These are phyloP conservation scores for Ascocoryne sarcoides DNA, from an alignment of 2,329 filamentous ascomycete species.

Conservation along the genomic window DNA sequence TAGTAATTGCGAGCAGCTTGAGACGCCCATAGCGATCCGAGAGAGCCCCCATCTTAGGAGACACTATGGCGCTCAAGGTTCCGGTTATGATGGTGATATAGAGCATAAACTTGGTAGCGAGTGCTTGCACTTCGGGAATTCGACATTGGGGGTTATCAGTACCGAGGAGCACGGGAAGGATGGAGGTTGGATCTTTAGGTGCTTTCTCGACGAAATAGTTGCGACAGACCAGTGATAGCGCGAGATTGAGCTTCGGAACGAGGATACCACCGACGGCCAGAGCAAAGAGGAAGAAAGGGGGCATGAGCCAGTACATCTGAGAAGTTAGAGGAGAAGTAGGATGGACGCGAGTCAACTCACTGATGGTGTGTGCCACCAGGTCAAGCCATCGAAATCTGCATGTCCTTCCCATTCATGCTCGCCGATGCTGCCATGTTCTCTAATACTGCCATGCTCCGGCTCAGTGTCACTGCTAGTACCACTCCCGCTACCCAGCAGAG, in stretches of 20 bases:
- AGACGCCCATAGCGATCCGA: constrained; percentile 84
- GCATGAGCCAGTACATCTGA: constrained; percentile 75
- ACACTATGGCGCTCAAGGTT: constrained; percentile 67
- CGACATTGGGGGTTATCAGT: constrained; percentile 71
- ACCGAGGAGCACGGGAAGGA: constrained; percentile 57
- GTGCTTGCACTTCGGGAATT: constrained; percentile 67
- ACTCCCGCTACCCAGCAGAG: constrained; percentile 21
- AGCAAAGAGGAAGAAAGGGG: constrained; percentile 36
- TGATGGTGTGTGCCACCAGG: constrained; percentile 56
- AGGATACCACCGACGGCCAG: constrained; percentile 30
- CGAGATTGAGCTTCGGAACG: constrained; percentile 81
- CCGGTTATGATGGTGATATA: constrained; percentile 68
- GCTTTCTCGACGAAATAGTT: constrained; percentile 68
- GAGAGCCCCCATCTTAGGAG: constrained; percentile 73
- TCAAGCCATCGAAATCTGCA: constrained; percentile 50
- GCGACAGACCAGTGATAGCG: constrained; percentile 74
- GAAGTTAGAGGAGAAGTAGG: background rate
- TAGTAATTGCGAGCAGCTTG: constrained; percentile 62
- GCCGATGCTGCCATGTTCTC: constrained; percentile 1
- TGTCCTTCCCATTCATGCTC: constrained; percentile 37
- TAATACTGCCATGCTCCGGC: too few relatives aligned
- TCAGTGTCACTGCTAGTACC: constrained; percentile 7
- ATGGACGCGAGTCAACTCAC: constrained; percentile 34
- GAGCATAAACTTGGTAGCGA: constrained; percentile 70
- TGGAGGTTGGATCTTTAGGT: constrained; percentile 45